Evolutionary conservation across 2,329 filamentous ascomycete species (phyloP), one percentile per base, ranked within the genome.

Genomic region (Fusarium torreyae): DNA sequence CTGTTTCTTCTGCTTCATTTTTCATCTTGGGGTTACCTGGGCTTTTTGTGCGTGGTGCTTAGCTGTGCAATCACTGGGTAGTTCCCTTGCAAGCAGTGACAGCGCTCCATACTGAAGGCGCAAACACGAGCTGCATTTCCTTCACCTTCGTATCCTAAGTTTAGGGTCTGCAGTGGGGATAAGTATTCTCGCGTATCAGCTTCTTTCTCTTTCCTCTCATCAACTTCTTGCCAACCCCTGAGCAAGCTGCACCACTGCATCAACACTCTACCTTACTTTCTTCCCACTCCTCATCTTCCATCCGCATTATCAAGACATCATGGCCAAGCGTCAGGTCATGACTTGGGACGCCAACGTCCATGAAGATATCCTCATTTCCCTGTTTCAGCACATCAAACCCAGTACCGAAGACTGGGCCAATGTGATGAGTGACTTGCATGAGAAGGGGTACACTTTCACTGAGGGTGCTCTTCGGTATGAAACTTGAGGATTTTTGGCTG

Each of bases 331-430:
- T 36, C 71, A 76, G 57, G 62, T 71, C 17, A 80, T 79, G 68
- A 78, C 75, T 34, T 87, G 84, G 84, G 79, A 79, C 28, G 71
- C 78, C 7, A 74, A 76, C 10, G 77, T 81, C 18, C 83, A 86
- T 45, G 75, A 82, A 60, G 82, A 83, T 40, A 80, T 86, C 42
- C 77, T 87, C 36, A 57, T 81, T 8, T 79, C 78, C 28, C 60
- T 86, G 24, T 72, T 82, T n/a, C 76, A 79, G 26, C 74, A 79
- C 8, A 66, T 81, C 55, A 79, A 76, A 38, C 77, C 81, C 4
- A 74, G 65, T 4, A 39, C 65, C 0, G 71, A 71, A 1, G 76
- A 81, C 13, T 81, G 78, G 69, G 43, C 71, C 22, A 75, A 78
- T n/a, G 74, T 85, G 8, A 77, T 83, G 71, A 71, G 71, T 1